phyloP scores from a whole-genome alignment of 1,284 basidiomycete genomes.

The Erythrobasidium hasegawianum region DNA sequence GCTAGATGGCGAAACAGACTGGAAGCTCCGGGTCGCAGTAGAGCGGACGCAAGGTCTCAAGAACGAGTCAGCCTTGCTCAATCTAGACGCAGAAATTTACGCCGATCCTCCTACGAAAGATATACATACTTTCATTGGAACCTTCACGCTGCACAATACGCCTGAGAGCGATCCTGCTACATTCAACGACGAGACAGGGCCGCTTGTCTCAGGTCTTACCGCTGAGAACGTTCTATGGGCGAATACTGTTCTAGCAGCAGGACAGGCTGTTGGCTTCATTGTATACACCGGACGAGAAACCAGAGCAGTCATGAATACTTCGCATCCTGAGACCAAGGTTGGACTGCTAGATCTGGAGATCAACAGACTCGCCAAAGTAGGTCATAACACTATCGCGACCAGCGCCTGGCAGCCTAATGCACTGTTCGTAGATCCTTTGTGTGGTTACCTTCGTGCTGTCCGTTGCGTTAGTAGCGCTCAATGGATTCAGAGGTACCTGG shows the following conservation, averaged over 20 bases:
- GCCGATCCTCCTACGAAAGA: constrained; percentile 95
- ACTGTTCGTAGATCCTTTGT: constrained; percentile 72
- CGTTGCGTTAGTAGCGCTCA: constrained; percentile 84
- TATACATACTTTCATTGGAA: constrained; percentile 92
- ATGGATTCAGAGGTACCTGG: constrained; percentile 94
- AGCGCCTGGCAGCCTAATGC: too few species aligned
- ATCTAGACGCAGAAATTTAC: constrained; percentile 77
- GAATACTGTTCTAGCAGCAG: constrained; percentile 94
- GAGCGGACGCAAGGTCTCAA: constrained; percentile 72
- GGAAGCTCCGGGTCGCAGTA: constrained; percentile 92
- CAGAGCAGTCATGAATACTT: constrained; percentile 98
- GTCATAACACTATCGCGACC: constrained; percentile 42
- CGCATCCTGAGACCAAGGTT: constrained; percentile 91
- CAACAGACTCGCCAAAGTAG: constrained; percentile 87
- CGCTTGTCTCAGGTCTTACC: constrained; percentile 50
- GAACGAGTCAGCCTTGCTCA: constrained; percentile 63
- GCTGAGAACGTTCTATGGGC: constrained; percentile 96
- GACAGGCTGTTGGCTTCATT: constrained; percentile 85
- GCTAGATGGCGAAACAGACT: constrained; percentile 97
- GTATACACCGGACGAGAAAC: constrained; percentile 94
- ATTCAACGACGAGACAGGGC: constrained; percentile 27
- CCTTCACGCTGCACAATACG: constrained; percentile 64
- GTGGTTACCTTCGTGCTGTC: constrained; percentile 89
- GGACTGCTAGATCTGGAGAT: constrained; percentile 91
- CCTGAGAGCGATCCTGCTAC: constrained; percentile 21